Conservation (phyloP, 352 stramenopile genomes). For the Globisporangium barbulae region DNA sequence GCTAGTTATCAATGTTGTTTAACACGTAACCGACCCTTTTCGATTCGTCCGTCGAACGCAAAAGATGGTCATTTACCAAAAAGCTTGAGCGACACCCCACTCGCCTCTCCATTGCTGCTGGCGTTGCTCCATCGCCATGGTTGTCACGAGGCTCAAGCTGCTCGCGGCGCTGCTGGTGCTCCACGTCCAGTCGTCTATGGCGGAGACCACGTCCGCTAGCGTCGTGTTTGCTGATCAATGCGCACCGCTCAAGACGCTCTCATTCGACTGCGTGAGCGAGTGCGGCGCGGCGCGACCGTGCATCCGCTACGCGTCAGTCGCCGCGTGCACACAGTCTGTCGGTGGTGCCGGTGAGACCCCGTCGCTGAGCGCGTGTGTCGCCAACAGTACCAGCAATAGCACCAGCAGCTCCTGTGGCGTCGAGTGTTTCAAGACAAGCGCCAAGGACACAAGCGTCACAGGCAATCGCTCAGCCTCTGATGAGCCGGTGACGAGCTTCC, state of each 20-base stretch:
- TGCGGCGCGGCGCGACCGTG: slow-evolving; percentile 7
- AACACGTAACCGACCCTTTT: no score
- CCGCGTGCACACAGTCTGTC: neutral
- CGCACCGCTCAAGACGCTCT: slow-evolving; percentile 14
- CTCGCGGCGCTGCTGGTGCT: neutral
- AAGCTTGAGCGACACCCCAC: neutral
- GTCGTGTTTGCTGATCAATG: slow-evolving; percentile 1
- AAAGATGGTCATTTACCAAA: neutral
- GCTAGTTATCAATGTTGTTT: no score
- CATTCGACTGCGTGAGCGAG: slow-evolving; percentile 11
- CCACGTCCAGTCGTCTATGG: neutral
- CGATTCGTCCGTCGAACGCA: no score
- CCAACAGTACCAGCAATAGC: neutral
- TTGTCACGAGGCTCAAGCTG: neutral
- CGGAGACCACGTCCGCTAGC: neutral
- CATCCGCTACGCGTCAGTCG: slow-evolving; percentile 13
- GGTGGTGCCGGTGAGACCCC: slow-evolving; percentile 7
- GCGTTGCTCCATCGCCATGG: neutral
- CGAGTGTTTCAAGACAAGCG: slow-evolving; percentile 17
- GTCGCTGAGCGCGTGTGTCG: slow-evolving; percentile 10
- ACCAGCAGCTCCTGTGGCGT: slow-evolving; percentile 4
- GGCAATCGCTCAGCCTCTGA: neutral
- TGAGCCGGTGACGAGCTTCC: neutral
- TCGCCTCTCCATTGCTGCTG: neutral
- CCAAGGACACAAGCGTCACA: neutral